Conservation (phyloP, 768 basidiomycete genomes). For the Terana coerulea region DNA sequence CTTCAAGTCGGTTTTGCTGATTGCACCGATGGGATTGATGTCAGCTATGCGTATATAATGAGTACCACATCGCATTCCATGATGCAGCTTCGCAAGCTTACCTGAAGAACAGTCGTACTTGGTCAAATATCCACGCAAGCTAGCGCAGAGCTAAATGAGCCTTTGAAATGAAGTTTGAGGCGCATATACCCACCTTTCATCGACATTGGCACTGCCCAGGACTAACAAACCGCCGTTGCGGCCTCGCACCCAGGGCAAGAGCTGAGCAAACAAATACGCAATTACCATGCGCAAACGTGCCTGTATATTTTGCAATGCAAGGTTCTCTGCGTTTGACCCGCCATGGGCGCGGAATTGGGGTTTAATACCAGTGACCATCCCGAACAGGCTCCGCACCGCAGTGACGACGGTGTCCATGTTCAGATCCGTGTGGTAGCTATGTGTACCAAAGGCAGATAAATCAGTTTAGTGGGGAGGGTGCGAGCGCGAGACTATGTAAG, state of each 20-base stretch:
- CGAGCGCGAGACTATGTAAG: no score
- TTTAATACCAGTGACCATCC: slow-evolving; percentile 68
- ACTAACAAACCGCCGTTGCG: slow-evolving; percentile 84
- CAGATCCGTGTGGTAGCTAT: slow-evolving; percentile 88
- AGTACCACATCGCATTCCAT: neutral
- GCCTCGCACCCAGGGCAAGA: slow-evolving; percentile 89
- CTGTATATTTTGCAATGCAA: slow-evolving; percentile 96
- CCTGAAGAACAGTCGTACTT: slow-evolving; percentile 97
- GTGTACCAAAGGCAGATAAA: neutral
- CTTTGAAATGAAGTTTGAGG: neutral
- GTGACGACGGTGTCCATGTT: slow-evolving; percentile 95
- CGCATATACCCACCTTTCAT: slow-evolving; percentile 69
- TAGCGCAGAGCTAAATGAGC: slow-evolving; percentile 27
- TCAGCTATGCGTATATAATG: slow-evolving; percentile 54
- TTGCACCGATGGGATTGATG: slow-evolving; percentile 96
- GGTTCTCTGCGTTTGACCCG: slow-evolving; percentile 82
- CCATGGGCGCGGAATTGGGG: slow-evolving; percentile 85
- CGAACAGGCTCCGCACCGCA: slow-evolving; percentile 79
- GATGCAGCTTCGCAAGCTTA: slow-evolving; percentile 28
- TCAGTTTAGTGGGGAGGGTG: neutral
- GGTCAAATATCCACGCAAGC: slow-evolving; percentile 93
- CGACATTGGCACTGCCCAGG: slow-evolving; percentile 97
- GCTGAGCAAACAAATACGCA: slow-evolving; percentile 91
- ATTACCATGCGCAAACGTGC: slow-evolving; percentile 94
- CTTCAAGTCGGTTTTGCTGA: slow-evolving; percentile 97